Evolutionary conservation across 2,329 filamentous ascomycete genomes (phyloP), one percentile per base, ranked within the genome.

Genomic region (Corinectria fuckeliana): DNA sequence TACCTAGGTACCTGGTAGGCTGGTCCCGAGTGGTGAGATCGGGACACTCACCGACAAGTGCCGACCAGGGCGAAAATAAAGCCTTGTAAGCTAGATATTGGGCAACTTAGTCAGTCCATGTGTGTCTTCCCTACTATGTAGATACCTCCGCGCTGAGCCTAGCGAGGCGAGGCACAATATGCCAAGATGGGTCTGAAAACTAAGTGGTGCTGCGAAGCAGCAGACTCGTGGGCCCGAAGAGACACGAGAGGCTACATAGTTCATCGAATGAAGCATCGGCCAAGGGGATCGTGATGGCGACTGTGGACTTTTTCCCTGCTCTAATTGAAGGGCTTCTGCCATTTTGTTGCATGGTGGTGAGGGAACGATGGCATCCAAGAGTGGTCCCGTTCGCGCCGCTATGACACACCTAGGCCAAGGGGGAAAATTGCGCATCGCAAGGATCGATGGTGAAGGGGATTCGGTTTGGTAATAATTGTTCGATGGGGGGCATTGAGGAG

Each of bases 401-500:
- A 66, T 63, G 62, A 64, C 58, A 64, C 52, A 67, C 50, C 49
- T 51, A 42, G 32, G 14, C 42, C 44, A 45, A 53, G 45, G 44
- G 55, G 25, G 53, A 58, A 62, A 56, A 62, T 60, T 60, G 50
- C 39, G 44, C 45, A 62, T 62, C 56, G 54, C 57, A 63, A 58
- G 63, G 58, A 57, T 61, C 23, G 39, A 56, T 48, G 48, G 47
- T 25, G 38, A 60, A 41, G 44, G 11, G 32, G 60, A 62, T 59
- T 60, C 57, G 50, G 53, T 65, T 45, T 68, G 62, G 60, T 61
- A 63, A 65, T 65, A 60, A 58, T 64, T 66, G 60, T 61, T 64
- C 57, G 60, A 61, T 65, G 39, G 39, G 44, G 58, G 52, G 38
- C 45, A 47, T 59, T 58, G 30, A n/a, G 2, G 32, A 44, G 18